A percentile compares a stretch with the other conserved stretches of the same genome.
Evolutionary conservation across 2,329 filamentous ascomycete genomes (phyloP).

Genomic region (Ampelomyces quisqualis): DNA sequence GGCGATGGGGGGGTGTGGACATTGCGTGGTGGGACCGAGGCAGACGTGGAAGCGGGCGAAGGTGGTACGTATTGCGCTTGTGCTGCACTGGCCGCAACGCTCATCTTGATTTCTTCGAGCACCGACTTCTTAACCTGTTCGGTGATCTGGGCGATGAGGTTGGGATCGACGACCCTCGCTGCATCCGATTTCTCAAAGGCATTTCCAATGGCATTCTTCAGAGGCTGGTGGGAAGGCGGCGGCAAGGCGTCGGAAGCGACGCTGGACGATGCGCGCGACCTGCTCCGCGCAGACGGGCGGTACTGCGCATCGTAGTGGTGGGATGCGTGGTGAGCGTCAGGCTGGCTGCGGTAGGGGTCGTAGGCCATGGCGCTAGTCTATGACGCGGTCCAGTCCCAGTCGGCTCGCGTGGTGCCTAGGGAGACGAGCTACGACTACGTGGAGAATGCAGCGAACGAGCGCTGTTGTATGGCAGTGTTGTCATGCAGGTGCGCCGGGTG

Average conservation of each 20-base stretch:
- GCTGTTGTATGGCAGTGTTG: slow-evolving; percentile 21
- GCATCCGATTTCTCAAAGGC: slow-evolving; percentile 56
- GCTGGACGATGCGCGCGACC: slow-evolving; percentile 33
- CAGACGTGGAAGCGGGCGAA: slow-evolving; percentile 49
- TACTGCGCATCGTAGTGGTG: slow-evolving; percentile 29
- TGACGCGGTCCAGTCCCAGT: slow-evolving; percentile 14
- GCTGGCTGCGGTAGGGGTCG: slow-evolving; percentile 21
- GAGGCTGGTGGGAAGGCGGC: slow-evolving; percentile 49
- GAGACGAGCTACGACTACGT: slow-evolving; percentile 7
- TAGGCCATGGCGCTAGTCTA: slow-evolving; percentile 18
- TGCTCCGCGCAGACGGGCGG: slow-evolving; percentile 23
- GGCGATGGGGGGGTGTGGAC: slow-evolving; percentile 60
- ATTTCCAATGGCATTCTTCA: slow-evolving; percentile 59
- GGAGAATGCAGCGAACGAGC: slow-evolving; percentile 21
- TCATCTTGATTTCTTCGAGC: slow-evolving; percentile 51
- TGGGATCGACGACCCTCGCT: slow-evolving; percentile 57
- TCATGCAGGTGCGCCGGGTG: slow-evolving; percentile 21
- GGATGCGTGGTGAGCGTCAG: slow-evolving; percentile 18
- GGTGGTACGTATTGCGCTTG: slow-evolving; percentile 40
- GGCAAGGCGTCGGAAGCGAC: slow-evolving; percentile 35
- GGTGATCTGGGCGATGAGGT: slow-evolving; percentile 63
- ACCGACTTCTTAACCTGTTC: slow-evolving; percentile 55
- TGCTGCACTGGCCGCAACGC: slow-evolving; percentile 31
- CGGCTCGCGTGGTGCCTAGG: slow-evolving; percentile 8
- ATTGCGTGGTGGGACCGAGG: slow-evolving; percentile 50